Conservation (phyloP, 495 filamentous ascomycete genomes). For the Lasiosphaeris hirsuta region DNA sequence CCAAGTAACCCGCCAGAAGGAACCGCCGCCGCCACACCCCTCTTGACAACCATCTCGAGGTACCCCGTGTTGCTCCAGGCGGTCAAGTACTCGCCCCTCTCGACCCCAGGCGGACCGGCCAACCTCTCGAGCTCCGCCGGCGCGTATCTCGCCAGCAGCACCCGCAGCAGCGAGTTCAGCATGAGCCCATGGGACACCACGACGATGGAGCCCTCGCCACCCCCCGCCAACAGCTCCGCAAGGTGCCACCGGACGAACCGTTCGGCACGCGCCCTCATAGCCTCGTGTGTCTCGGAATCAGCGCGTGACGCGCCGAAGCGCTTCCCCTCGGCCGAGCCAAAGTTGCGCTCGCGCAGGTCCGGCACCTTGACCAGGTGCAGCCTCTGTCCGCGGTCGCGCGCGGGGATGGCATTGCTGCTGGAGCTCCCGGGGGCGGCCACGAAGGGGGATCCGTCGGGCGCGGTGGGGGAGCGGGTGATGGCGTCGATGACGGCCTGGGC, state of each 20-base stretch:
- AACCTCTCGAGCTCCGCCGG: slow-evolving; percentile 18
- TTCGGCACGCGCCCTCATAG: slow-evolving; percentile 61
- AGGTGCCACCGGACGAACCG: slow-evolving; percentile 62
- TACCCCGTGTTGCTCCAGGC: slow-evolving; percentile 47
- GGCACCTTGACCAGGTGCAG: slow-evolving; percentile 44
- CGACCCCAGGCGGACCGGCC: neutral
- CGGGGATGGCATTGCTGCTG: neutral
- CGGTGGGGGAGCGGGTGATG: too few species aligned
- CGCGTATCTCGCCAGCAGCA: slow-evolving; percentile 45
- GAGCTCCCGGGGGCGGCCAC: slow-evolving; percentile 2
- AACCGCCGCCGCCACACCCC: neutral
- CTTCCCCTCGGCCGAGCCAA: slow-evolving; percentile 65
- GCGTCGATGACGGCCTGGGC: slow-evolving; percentile 60
- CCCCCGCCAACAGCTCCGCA: slow-evolving; percentile 48
- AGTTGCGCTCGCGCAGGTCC: slow-evolving; percentile 69
- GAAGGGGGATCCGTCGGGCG: too few species aligned
- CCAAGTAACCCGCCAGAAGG: slow-evolving; percentile 6
- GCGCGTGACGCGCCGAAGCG: slow-evolving; percentile 34
- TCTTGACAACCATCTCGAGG: slow-evolving; percentile 19
- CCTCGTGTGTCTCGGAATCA: slow-evolving; percentile 55
- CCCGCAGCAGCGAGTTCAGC: slow-evolving; percentile 62
- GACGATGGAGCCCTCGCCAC: slow-evolving; percentile 33
- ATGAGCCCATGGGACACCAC: slow-evolving; percentile 81
- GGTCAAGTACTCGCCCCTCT: slow-evolving; percentile 19
- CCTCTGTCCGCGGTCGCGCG: neutral